Evolutionary conservation across 768 basidiomycete genomes (phyloP).

Genomic region (Harrya chromipes): DNA sequence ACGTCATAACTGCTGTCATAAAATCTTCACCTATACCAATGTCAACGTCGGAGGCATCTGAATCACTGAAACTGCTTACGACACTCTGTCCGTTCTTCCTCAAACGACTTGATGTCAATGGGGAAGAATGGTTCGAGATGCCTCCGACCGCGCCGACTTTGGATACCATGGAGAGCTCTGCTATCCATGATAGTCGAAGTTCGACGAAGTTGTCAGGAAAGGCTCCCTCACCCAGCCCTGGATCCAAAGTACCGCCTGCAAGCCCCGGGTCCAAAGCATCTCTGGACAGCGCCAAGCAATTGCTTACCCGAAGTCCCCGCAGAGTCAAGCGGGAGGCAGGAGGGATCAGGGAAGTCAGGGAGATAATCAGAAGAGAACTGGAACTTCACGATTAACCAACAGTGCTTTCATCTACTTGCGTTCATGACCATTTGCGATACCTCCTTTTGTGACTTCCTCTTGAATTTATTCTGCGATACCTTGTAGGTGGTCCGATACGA

Average conservation of each 20-base stretch:
- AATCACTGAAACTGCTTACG: slow-evolving; percentile 65
- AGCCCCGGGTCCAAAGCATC: slow-evolving; percentile 53
- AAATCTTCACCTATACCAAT: slow-evolving; percentile 83
- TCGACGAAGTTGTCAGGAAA: slow-evolving; percentile 36
- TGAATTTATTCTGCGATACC: slow-evolving; percentile 26
- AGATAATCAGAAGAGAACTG: slow-evolving; percentile 76
- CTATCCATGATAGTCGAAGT: slow-evolving; percentile 22
- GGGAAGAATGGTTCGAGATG: slow-evolving; percentile 54
- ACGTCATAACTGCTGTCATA: slow-evolving; percentile 65
- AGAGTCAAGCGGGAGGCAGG: slow-evolving; percentile 68
- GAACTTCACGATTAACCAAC: slow-evolving; percentile 56
- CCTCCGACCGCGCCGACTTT: slow-evolving; percentile 27
- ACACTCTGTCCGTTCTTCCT: slow-evolving; percentile 81
- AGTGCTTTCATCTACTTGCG: slow-evolving; percentile 29
- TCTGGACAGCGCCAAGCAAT: slow-evolving; percentile 56
- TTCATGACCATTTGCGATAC: slow-evolving; percentile 15
- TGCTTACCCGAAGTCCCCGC: slow-evolving; percentile 68
- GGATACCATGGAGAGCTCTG: slow-evolving; percentile 11
- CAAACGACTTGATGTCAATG: slow-evolving; percentile 55
- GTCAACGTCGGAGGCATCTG: slow-evolving; percentile 71
- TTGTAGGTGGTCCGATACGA: not conserved
- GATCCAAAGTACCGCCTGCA: slow-evolving; percentile 37
- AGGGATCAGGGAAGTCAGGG: slow-evolving; percentile 74
- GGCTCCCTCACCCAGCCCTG: slow-evolving; percentile 38
- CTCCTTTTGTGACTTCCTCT: slow-evolving; percentile 2